Conservation (phyloP, 768 basidiomycete species). For the Hebeloma cylindrosporum region DNA sequence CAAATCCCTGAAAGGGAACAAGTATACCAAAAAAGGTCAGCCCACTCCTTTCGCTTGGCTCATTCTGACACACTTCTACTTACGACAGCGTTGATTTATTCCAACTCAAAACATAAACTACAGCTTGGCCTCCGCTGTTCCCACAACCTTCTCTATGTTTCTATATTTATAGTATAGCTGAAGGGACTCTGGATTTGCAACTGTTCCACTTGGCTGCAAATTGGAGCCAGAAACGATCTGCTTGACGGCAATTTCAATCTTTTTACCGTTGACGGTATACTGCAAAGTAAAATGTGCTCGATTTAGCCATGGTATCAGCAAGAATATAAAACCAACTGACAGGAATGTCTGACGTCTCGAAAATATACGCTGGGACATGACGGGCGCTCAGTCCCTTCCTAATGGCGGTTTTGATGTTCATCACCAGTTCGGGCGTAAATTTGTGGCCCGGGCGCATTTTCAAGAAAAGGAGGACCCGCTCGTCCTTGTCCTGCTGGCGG, state of each 20-base stretch:
- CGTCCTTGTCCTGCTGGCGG: constrained; percentile 60
- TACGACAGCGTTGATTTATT: not conserved
- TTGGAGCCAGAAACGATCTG: constrained; percentile 71
- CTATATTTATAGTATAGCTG: constrained; percentile 51
- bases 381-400: constrained; percentile 60
- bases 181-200: constrained; percentile 70
- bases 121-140: constrained; percentile 14
- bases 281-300: constrained; percentile 21
- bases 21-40: too few relatives aligned
- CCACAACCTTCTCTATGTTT: constrained; percentile 23
- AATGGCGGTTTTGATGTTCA: constrained; percentile 57
- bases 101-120: constrained; percentile 3
- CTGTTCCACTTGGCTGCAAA: constrained; percentile 69
- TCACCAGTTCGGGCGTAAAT: constrained; percentile 44
- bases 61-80: not conserved
- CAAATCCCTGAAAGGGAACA: too few relatives aligned
- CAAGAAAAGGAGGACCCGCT: constrained; percentile 74
- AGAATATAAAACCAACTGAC: constrained; percentile 39
- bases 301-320: not conserved
- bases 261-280: constrained; percentile 80
- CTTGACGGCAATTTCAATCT: constrained; percentile 78
- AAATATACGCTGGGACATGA: constrained; percentile 73
- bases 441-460: constrained; percentile 53
- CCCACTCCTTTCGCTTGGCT: not conserved
- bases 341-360: constrained; percentile 65